Base-by-base conservation (phyloP, 2,329 filamentous ascomycete genomes). In the Beauveria scarabaeidicola region DNA sequence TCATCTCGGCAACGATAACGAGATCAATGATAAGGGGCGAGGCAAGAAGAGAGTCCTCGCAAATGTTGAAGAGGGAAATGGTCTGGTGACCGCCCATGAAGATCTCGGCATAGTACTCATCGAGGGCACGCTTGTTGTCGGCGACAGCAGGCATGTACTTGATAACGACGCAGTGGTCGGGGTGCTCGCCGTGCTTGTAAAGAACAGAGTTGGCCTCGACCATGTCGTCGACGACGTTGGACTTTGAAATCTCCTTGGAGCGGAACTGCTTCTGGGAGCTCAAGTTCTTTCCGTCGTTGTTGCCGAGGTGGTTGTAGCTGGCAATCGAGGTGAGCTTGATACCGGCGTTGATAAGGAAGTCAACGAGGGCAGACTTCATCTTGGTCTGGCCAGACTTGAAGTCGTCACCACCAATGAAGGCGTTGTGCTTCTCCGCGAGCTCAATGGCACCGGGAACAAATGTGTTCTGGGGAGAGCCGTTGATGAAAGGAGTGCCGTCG, bases 301-400 rank as follows among this genome's bases (percentile, higher is more conserved):
- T 99, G 70, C 94, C 94, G 59, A 99, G 87, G 75, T 99, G 94
- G 81, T 99, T 99, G 86, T 99, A 99, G 77, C 90, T 95, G 65
- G 94, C 91, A 77, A 99, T 97, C 44, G 92, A 96, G 62, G 93
- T 97, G 71, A 99, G 86, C 81, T 96, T 97, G 83, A 99, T 97
- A 73, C 94, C 94, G 52, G 94, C 94, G 73, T 87, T 97, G 86
- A 99, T 96, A 73, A 99, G 78, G 79, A 99, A 99, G 77, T 99
- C 94, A 50, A 97, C 94, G 32, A 99, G 85, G 21, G 94, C 94
- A 62, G 94, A 97, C 81, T 99, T 99, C 94, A 99, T 99, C 86
- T 99, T 99, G 73, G 94, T 99, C 82, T 99, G 94, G 64, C 94
- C 94, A 63, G 94, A 97, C 81, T 99, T 99, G 87, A 99, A 99